Evolutionary conservation across 148 eudicot genomes (phyloP), one percentile per base, ranked within the genome.

Genomic region (Chenopodium quinoa): DNA sequence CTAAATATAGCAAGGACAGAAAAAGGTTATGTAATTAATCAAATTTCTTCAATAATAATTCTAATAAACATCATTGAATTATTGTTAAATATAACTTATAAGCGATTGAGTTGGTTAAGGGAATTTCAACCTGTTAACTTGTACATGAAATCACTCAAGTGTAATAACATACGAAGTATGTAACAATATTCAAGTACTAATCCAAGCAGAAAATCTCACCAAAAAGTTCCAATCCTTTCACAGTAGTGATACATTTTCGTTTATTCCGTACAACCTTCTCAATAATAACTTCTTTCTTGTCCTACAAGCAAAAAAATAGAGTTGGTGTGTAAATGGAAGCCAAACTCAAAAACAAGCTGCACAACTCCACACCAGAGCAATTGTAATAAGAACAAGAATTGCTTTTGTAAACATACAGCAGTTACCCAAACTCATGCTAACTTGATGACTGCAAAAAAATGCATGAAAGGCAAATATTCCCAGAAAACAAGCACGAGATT

Each of bases 231-330:
- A 93, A 87, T 77, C 98, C 99, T 87, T 92, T 96, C 79, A 96
- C 91, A 56, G 98, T 93, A 71, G 99, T 96, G 85, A 96, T 96
- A 84, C 93, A 87, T 84, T 92, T 96, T 79, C 99, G 84, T 86
- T 92, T 92, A 87, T 96, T 96, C 52, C 98, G 97, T 74, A 92
- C 93, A 58, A 96, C 88, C 91, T 96, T 96, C 88, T 93, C 98
- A 62, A 96, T 93, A 80, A 94, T 79, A 68, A 94, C 91, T 90
- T 93, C 98, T 82, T 88, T 91, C 89, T 65, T 94, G 73, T 93
- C 98, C 98, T 94, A 77, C 71, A 80, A 81, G 84, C 50, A 32
- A 44, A 66, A 7, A 29, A 47, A 19, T 12, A 64, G n/a, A 62
- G 27, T 60, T 48, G 76, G 78, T 37, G 47, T 47, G 29, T 64